These are phyloP conservation scores for Halophytophthora batemanensis DNA, from an alignment of 352 stramenopile species.

Conservation along the genomic window DNA sequence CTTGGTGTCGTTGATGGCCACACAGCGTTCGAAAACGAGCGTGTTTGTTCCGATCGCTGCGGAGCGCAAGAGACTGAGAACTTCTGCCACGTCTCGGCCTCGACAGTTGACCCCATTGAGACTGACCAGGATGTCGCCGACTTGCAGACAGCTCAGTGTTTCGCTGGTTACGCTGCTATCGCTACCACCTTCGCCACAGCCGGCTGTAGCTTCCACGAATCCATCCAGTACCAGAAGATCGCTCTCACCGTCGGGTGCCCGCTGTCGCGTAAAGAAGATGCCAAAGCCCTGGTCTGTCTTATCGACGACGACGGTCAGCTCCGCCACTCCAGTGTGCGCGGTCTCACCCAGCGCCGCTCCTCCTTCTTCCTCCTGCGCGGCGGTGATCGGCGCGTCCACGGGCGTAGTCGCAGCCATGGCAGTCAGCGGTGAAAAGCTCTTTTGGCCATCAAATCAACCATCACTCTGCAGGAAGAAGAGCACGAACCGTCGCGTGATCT, in stretches of 20 bases:
- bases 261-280: slow-evolving; percentile 43
- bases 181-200: neutral
- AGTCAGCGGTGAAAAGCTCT: neutral
- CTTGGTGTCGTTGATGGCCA: no score
- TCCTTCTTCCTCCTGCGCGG: neutral
- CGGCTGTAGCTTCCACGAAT: slow-evolving; percentile 22
- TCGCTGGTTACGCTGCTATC: neutral
- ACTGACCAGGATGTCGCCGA: slow-evolving; percentile 32
- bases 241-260: neutral
- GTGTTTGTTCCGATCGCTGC: no score
- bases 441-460: neutral
- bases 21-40: no score
- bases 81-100: slow-evolving; percentile 19
- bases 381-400: neutral
- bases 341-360: neutral
- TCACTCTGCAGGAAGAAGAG: neutral
- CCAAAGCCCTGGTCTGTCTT: slow-evolving; percentile 38
- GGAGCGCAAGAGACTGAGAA: slow-evolving; percentile 29
- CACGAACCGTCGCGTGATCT: neutral
- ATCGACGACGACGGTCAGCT: slow-evolving; percentile 25
- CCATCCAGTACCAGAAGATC: slow-evolving; percentile 33
- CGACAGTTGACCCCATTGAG: slow-evolving; percentile 32
- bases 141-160: slow-evolving; percentile 14
- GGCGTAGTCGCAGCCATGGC: neutral
- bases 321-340: neutral